Conservation (phyloP, 805 yeast species). For the Lachancea nothofagi region DNA sequence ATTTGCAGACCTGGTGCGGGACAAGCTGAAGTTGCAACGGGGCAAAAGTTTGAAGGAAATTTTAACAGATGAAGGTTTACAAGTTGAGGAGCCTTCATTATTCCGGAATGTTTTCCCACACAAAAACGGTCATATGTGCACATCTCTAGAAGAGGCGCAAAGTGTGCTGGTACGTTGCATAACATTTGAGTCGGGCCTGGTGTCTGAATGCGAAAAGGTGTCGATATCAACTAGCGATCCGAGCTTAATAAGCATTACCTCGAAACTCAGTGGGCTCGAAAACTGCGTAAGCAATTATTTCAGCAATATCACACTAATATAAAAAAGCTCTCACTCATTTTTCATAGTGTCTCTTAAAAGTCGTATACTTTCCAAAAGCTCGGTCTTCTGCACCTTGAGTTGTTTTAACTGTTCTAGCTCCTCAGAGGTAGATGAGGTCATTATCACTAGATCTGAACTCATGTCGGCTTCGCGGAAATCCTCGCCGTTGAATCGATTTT, state of each 20-base stretch:
- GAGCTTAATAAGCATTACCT: slow-evolving; percentile 51
- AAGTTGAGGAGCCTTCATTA: slow-evolving; percentile 29
- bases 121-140: slow-evolving; percentile 30
- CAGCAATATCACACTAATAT: slow-evolving; percentile 16
- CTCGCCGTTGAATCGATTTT: slow-evolving; percentile 13
- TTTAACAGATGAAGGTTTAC: slow-evolving; percentile 36
- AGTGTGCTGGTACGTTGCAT: slow-evolving; percentile 58
- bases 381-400: slow-evolving; percentile 22
- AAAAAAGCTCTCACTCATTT: not conserved
- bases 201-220: slow-evolving; percentile 52
- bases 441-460: slow-evolving; percentile 26
- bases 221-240: slow-evolving; percentile 67
- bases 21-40: slow-evolving; percentile 46
- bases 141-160: slow-evolving; percentile 36
- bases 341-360: not conserved
- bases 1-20: slow-evolving; percentile 53
- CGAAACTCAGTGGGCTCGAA: slow-evolving; percentile 60
- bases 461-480: slow-evolving; percentile 12
- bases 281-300: slow-evolving; percentile 21
- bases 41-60: slow-evolving; percentile 36
- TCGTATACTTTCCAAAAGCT: slow-evolving; percentile 16
- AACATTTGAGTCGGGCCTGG: slow-evolving; percentile 55
- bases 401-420: slow-evolving; percentile 26
- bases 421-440: slow-evolving; percentile 31
- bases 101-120: slow-evolving; percentile 33